These are phyloP conservation scores for Hyaloperonospora brassicae DNA, from an alignment of 352 stramenopile genomes.

Conservation along the genomic window DNA sequence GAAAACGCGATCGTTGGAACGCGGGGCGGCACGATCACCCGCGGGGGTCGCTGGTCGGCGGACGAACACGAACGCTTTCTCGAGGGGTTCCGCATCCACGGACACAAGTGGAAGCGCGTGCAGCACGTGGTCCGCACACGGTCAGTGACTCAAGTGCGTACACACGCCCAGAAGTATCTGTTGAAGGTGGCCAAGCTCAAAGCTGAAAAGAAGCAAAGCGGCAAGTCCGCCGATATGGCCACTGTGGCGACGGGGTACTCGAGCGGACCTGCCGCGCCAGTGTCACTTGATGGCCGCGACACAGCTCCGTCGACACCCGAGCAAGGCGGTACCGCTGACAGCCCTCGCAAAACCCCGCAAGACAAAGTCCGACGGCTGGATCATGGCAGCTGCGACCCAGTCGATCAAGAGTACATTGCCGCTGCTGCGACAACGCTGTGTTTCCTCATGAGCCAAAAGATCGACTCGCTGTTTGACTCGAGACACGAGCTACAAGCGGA, in stretches of 20 bases:
- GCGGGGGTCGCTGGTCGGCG: constrained; percentile 72
- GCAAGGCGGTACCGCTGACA: constrained; percentile 14
- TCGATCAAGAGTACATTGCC: constrained; percentile 77
- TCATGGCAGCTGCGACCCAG: constrained; percentile 33
- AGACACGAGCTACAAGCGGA: constrained; percentile 30
- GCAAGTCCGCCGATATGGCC: constrained; percentile 23
- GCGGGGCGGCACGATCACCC: constrained; percentile 13
- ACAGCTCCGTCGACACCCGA: constrained; percentile 37
- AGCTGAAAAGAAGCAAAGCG: constrained; percentile 64
- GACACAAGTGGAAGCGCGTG: constrained; percentile 87
- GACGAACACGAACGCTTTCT: constrained; percentile 85
- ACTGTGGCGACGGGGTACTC: constrained; percentile 17
- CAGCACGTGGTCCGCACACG: constrained; percentile 82
- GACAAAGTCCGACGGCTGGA: constrained; percentile 57
- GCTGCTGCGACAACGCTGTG: constrained; percentile 69
- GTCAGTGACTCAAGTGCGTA: constrained; percentile 85
- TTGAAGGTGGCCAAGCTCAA: constrained; percentile 87
- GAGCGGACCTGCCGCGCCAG: constrained; percentile 1
- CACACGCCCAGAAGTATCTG: constrained; percentile 84
- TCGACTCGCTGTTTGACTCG: constrained; percentile 68
- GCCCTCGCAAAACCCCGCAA: constrained; percentile 25
- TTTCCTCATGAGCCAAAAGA: constrained; percentile 82
- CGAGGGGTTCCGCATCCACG: constrained; percentile 77
- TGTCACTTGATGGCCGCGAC: constrained; percentile 21
- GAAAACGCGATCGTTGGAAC: constrained; percentile 19